Conservation (phyloP, 352 stramenopile species). For the Saprolegnia parasitica region DNA sequence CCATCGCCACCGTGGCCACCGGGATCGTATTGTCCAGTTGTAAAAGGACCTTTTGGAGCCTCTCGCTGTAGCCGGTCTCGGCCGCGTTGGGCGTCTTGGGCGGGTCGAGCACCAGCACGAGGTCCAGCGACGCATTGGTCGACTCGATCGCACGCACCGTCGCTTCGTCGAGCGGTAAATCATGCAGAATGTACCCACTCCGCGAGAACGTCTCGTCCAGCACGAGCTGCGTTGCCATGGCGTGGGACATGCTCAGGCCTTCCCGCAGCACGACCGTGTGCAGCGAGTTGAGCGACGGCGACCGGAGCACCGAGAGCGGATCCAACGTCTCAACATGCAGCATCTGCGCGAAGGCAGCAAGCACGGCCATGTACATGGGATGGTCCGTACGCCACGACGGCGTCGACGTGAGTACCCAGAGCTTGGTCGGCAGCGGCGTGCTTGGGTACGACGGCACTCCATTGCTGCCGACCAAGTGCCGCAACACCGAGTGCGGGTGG, state of each 20-base stretch:
- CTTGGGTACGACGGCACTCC: not conserved
- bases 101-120: constrained; percentile 7
- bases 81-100: not conserved
- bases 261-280: not conserved
- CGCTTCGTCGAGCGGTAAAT: not conserved
- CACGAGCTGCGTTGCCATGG: not conserved
- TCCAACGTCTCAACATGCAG: not conserved
- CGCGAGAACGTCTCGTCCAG: not conserved
- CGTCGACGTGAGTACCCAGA: constrained; percentile 8
- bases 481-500: not conserved
- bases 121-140: not conserved
- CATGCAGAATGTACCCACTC: constrained; percentile 1
- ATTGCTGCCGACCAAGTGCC: not conserved
- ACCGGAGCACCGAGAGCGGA: not conserved
- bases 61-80: not conserved
- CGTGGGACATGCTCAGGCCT: constrained; percentile 1
- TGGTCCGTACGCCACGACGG: not conserved
- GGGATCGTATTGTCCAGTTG: not conserved
- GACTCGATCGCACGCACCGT: not conserved
- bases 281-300: constrained; percentile 7
- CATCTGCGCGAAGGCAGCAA: not conserved
- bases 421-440: not conserved
- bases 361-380: not conserved
- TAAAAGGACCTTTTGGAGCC: constrained; percentile 6
- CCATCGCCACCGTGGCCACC: not conserved